Evolutionary conservation across 805 yeast genomes (phyloP), one percentile per base, ranked within the genome.

Genomic region (Cyberlindnera subsufficiens): DNA sequence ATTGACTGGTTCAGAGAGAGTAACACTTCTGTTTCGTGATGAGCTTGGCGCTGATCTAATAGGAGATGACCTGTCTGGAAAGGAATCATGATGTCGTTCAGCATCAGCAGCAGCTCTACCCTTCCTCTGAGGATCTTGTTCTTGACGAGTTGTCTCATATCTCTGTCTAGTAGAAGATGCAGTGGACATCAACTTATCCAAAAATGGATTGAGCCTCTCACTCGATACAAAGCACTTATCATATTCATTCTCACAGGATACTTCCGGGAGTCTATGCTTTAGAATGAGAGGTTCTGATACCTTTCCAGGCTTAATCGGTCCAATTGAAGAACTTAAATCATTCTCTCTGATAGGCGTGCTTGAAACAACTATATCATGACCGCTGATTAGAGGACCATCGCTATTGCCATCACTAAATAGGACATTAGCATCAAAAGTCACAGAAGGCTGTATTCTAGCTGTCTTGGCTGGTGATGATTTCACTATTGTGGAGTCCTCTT

Each of bases 291-390:
- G 42, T 14, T 46, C 38, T 3, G 31, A 10, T 2, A 36, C 30
- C 11, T 19, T 32, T 8, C 37, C 38, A 10, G 37, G 32, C 10
- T 33, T 31, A 3, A 46, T 25, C 10, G 39, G 42, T 14, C 40
- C 42, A 25, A 42, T 37, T 3, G 48, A 44, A 3, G 51, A 44
- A 4, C 42, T 35, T 15, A 20, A 17, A 15, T 36, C 47, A 25
- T 37, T 37, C 17, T 32, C 20, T 3, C 15, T 27, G n/a, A 32
- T 13, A 10, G 44, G 44, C 0, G 48, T 43, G 27, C 45, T 46
- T 19, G 50, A 42, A 2, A 44, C 39, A 9, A 47, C 32, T 32
- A 47, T 39, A 16, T 42, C 35, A 29, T 44, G 48, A 7, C 30
- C 37, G 8, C 32, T 9, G 7, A 47, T 39, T 13, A 13, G 20